phyloP scores from a whole-genome alignment of 768 basidiomycete genomes.

The Arthromyces matolae region DNA sequence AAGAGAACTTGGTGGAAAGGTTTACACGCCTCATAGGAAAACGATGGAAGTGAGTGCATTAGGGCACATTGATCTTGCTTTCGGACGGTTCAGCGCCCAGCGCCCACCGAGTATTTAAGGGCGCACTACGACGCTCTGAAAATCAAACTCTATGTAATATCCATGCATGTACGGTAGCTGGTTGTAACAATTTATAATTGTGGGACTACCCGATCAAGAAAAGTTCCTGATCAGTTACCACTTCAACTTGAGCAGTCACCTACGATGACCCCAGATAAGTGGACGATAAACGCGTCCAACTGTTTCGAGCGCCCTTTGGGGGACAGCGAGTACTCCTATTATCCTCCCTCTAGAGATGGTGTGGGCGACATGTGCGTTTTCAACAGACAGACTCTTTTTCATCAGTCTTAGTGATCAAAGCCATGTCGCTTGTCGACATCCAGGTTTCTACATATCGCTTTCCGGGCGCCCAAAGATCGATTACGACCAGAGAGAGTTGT shows the following conservation, averaged over 20 bases:
- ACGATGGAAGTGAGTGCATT: too few species aligned
- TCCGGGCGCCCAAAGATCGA: conserved; percentile 20
- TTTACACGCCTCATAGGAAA: too few species aligned
- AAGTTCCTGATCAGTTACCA: too few species aligned
- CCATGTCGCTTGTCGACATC: not conserved
- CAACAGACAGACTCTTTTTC: not conserved
- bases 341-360: conserved; percentile 27
- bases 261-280: not conserved
- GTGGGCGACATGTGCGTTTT: conserved; percentile 33
- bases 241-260: not conserved
- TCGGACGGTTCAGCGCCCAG: too few species aligned
- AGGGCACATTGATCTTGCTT: too few species aligned
- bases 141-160: too few species aligned
- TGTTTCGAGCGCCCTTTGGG: conserved; percentile 23
- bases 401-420: not conserved
- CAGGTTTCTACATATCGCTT: conserved; percentile 31
- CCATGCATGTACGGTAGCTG: too few species aligned
- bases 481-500: conserved; percentile 34
- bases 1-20: too few species aligned
- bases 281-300: not conserved
- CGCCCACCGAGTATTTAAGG: too few species aligned
- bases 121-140: too few species aligned
- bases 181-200: too few species aligned
- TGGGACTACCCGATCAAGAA: too few species aligned
- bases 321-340: conserved; percentile 30